Conservation (phyloP, 257 asterid genomes). For the Rehmannia glutinosa region DNA sequence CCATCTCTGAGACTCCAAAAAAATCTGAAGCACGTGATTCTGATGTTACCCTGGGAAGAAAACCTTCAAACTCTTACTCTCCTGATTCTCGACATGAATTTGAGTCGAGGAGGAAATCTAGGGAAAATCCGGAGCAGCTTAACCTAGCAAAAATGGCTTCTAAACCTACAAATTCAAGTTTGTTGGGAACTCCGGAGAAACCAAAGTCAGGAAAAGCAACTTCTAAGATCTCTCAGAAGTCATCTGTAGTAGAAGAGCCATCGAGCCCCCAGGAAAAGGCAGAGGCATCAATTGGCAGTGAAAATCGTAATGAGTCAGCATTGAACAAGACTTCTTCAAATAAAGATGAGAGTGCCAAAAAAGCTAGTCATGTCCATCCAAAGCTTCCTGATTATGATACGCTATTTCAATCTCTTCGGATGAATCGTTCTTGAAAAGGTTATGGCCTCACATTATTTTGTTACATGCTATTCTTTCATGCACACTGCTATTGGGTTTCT, state of each 20-base stretch:
- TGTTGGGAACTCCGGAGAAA: constrained; percentile 21
- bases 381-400: constrained; percentile 85
- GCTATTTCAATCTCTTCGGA: constrained; percentile 47
- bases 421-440: constrained; percentile 30
- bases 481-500: not conserved
- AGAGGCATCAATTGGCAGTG: constrained; percentile 20
- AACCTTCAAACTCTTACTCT: constrained; percentile 16
- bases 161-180: constrained; percentile 10
- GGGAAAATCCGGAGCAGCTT: constrained; percentile 29
- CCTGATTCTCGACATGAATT: constrained; percentile 25
- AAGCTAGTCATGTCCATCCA: constrained; percentile 87
- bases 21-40: constrained; percentile 19
- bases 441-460: not conserved
- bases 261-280: constrained; percentile 21
- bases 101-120: constrained; percentile 21
- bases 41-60: constrained; percentile 18
- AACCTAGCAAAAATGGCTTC: constrained; percentile 24
- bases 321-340: constrained; percentile 19
- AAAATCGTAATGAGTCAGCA: too few relatives aligned
- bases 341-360: constrained; percentile 40
- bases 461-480: constrained; percentile 5
- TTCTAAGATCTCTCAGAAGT: constrained; percentile 27
- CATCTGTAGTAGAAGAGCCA: constrained; percentile 30
- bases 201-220: constrained; percentile 32
- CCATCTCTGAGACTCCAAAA: constrained; percentile 23